A percentile compares a stretch with the other conserved stretches of the same genome.
Conservation (phyloP, 306 rosid species). For the Quercus bicolor region DNA sequence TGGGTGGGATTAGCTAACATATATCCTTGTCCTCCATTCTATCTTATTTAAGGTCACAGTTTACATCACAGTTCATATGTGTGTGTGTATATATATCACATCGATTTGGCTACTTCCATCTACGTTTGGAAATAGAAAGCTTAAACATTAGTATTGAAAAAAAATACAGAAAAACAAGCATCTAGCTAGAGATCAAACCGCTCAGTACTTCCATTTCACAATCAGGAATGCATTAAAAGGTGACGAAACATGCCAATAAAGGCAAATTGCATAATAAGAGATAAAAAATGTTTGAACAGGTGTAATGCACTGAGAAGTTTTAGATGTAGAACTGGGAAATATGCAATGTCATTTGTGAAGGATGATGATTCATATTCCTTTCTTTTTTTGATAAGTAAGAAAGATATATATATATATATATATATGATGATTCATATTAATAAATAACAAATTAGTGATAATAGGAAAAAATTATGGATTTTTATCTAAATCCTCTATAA, state of each 20-base stretch:
- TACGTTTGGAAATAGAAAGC: background rate
- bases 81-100: background rate
- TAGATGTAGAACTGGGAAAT: background rate
- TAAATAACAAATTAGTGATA: background rate
- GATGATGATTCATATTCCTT: too few relatives aligned
- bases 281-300: background rate
- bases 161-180: background rate
- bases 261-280: background rate
- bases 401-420: background rate
- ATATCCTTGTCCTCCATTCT: too few relatives aligned
- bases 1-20: too few relatives aligned
- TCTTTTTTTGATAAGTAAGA: too few relatives aligned
- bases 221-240: background rate
- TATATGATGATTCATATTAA: background rate
- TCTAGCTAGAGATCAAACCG: background rate
- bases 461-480: background rate
- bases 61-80: too few relatives aligned
- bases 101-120: background rate
- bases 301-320: background rate
- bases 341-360: background rate
- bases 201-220: background rate
- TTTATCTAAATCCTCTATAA: background rate
- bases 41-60: too few relatives aligned
- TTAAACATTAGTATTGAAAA: background rate
- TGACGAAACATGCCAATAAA: background rate